Base-by-base conservation (phyloP, 306 rosid species). In the Castanopsis chinensis region DNA sequence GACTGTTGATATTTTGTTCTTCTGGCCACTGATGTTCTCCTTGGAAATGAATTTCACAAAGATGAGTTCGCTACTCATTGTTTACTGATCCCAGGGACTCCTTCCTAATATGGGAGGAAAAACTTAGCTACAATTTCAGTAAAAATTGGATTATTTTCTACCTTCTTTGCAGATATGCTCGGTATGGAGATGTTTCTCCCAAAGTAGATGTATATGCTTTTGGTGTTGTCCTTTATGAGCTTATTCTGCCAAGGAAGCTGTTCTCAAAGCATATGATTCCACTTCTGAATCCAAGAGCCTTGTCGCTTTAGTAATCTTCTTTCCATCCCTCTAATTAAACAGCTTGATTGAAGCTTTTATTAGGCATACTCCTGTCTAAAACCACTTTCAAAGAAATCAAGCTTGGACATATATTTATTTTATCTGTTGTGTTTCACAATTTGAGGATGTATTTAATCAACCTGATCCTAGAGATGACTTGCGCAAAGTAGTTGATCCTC, bases 191-290 rank as follows among this genome's bases (percentile, higher is more conserved):
- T 4, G 86, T 90, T 76, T 90, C 98, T 80, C 93, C 98, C 28
- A 93, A 93, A 82, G 82, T 93, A 57, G 97, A 93, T 60, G 98
- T 90, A 3, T 91, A 86, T 71, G 97, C 99, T 37, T 91, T 94
- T 15, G 99, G 97, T 25, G 99, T 92, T 45, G 97, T 94, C 77
- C 88, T 94, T 69, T 94, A 81, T 69, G 99, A 94, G 81, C 91
- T 94, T 33, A 94, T 94, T 94, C 98, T 74, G 93, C 97, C 53
- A 91, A 91, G 89, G 92, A 86, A 85, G 98, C 98, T 60, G 79
- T 93, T 33, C 75, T 91, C 6, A 89, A 78, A 73, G 76, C 79
- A 8, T 58, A 84, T 69, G 88, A 78, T 80, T 74, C 83, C 0
- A 78, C 72, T 59, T 71, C 87, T 56, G 98, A 91, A 75, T 82